A percentile compares a stretch with the other conserved stretches of the same genome.
Evolutionary conservation across 192 early-diverging fungal genomes (phyloP).

Genomic region (Linnemannia elongata): DNA sequence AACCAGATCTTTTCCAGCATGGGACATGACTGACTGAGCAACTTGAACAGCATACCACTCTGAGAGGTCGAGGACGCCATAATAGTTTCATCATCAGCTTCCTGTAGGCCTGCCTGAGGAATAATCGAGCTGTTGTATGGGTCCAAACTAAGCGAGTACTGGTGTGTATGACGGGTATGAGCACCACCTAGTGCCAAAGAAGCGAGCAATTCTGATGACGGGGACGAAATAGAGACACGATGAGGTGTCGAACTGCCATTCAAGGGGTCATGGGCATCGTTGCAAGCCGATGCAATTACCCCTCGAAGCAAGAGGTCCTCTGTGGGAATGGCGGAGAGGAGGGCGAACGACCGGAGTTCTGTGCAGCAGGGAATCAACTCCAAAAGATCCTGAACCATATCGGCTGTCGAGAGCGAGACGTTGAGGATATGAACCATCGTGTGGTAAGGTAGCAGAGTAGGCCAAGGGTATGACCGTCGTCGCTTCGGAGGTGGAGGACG

Average conservation of each 20-base stretch:
- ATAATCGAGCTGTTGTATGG: conserved; percentile 16
- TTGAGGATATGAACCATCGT: conserved; percentile 40
- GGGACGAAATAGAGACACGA: neutral
- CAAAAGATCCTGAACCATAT: conserved; percentile 43
- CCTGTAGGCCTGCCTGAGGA: conserved; percentile 20
- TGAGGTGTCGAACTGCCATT: neutral
- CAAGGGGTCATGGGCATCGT: conserved; percentile 25
- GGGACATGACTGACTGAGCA: conserved; percentile 40
- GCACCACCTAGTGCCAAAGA: neutral
- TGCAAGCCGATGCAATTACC: conserved; percentile 22
- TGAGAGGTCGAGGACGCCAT: conserved; percentile 30
- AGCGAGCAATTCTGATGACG: conserved; percentile 1
- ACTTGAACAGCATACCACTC: conserved; percentile 18
- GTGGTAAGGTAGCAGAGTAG: conserved; percentile 47
- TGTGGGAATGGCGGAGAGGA: conserved; percentile 36
- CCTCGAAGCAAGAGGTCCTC: conserved; percentile 39
- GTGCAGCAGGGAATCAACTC: conserved; percentile 48
- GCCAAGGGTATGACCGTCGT: conserved; percentile 53
- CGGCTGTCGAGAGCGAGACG: conserved; percentile 35
- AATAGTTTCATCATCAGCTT: conserved; percentile 40
- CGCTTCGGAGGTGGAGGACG: conserved; percentile 3
- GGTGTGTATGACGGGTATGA: neutral
- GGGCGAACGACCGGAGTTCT: conserved; percentile 39
- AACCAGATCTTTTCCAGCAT: conserved; percentile 41
- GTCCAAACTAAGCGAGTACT: conserved; percentile 18